Base-by-base conservation (phyloP, 2,329 filamentous ascomycete species). In the Trichoderma brevicompactum region DNA sequence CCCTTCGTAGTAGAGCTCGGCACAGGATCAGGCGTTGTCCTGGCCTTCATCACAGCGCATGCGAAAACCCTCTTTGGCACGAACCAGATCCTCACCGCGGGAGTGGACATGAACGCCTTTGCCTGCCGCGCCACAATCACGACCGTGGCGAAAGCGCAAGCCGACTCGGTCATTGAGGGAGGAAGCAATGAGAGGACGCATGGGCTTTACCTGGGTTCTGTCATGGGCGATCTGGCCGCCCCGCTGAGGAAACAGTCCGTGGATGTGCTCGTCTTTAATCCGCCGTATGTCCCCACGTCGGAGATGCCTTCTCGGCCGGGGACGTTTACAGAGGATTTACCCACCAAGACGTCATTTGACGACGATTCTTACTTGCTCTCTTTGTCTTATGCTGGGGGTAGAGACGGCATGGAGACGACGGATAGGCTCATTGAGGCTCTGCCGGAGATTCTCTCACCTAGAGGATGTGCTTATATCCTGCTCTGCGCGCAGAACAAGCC, bases 201-300 rank as follows among this genome's bases (percentile, higher is more conserved):
- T 59, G 83, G 80, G 3, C 71, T 79, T 8, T 92, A 90, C 70
- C 77, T 95, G 7, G 89, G 87, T 46, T 85, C 89, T 17, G 75
- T 89, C 32, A 87, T 87, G 66, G 89, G 86, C 1, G 92, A 98
- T 74, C 82, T 99, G 0, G 82, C 84, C 5, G 77, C 84, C 2
- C 80, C 89, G 0, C 79, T 96, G 46, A 83, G 84, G 7, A 74
- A 79, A 0, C 80, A 82, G 2, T 65, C 56, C 12, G 84, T 96
- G 5, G 95, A 99, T 74, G 84, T 99, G 10, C 83, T 99, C 68
- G 85, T 99, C 34, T 99, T 98, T 83, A 99, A 99, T 75, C 95
- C 95, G 61, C 95, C 95, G 0, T 99, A 99, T 75, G 95, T 99
- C 13, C 95, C 95, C 2, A 96, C 94, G 2, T 84, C 89, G 32